A percentile compares a stretch with the other conserved stretches of the same genome.
These are phyloP conservation scores for Clavariopsis aquatica DNA, from an alignment of 495 filamentous ascomycete genomes.

Conservation along the genomic window DNA sequence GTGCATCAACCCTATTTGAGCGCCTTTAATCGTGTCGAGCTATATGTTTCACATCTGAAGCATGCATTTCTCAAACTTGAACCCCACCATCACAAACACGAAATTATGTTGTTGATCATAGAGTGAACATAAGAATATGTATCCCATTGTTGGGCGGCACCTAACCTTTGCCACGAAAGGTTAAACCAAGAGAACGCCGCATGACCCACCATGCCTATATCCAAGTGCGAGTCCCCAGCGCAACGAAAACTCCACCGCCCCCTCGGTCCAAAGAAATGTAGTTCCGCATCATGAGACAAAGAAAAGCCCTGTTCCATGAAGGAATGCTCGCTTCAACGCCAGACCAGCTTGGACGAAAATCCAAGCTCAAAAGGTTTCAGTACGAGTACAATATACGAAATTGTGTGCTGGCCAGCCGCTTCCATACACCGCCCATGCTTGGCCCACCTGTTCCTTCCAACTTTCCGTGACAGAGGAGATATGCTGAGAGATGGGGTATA, in stretches of 20 bases:
- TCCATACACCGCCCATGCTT: neutral
- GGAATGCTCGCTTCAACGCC: slow-evolving; percentile 17
- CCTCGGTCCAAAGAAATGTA: neutral
- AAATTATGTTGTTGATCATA: neutral
- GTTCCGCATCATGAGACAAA: neutral
- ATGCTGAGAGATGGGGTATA: slow-evolving; percentile 37
- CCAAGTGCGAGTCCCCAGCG: neutral
- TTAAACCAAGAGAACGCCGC: neutral
- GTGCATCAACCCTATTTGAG: neutral
- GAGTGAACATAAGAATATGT: slow-evolving; percentile 16
- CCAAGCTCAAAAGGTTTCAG: neutral
- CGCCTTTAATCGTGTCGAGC: neutral
- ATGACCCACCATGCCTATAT: neutral
- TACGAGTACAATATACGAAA: slow-evolving; percentile 3
- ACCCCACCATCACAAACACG: neutral
- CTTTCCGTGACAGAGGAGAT: slow-evolving; percentile 20
- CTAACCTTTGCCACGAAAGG: neutral
- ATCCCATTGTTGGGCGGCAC: neutral
- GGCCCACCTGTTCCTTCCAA: slow-evolving; percentile 1
- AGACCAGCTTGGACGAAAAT: neutral
- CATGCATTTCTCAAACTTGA: too few species aligned
- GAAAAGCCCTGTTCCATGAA: neutral
- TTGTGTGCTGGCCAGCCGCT: neutral
- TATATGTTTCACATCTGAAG: neutral
- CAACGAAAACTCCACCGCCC: neutral